Conservation (phyloP, 495 filamentous ascomycete species). For the Penicillium canariense region DNA sequence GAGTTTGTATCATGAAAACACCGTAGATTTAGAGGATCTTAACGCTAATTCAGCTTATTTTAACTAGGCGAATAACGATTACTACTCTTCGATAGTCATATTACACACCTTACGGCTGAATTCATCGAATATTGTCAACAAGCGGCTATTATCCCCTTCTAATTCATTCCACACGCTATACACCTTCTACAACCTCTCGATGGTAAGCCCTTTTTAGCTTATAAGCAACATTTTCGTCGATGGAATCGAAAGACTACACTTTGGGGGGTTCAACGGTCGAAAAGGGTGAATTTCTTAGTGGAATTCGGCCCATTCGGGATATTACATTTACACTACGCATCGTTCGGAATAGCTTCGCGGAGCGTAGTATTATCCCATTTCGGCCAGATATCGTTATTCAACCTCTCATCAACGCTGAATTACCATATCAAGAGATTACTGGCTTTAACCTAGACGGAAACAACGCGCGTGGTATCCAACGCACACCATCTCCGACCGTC, state of each 20-base stretch:
- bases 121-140: neutral
- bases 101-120: neutral
- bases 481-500: too few species aligned
- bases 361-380: too few species aligned
- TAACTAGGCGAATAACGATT: neutral
- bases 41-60: neutral
- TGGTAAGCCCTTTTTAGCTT: neutral
- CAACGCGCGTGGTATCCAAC: too few species aligned
- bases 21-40: neutral
- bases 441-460: too few species aligned
- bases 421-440: too few species aligned
- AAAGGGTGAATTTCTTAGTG: too few species aligned
- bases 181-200: slow-evolving; percentile 1
- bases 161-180: neutral
- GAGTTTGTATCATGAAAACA: neutral
- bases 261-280: too few species aligned
- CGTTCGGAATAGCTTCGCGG: too few species aligned
- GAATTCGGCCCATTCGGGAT: too few species aligned
- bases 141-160: neutral
- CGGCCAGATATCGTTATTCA: too few species aligned
- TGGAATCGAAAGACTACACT: neutral
- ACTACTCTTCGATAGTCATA: neutral
- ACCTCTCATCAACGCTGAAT: too few species aligned
- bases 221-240: neutral
- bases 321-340: too few species aligned